Conservation (phyloP, 306 rosid genomes). For the Corylus avellana region DNA sequence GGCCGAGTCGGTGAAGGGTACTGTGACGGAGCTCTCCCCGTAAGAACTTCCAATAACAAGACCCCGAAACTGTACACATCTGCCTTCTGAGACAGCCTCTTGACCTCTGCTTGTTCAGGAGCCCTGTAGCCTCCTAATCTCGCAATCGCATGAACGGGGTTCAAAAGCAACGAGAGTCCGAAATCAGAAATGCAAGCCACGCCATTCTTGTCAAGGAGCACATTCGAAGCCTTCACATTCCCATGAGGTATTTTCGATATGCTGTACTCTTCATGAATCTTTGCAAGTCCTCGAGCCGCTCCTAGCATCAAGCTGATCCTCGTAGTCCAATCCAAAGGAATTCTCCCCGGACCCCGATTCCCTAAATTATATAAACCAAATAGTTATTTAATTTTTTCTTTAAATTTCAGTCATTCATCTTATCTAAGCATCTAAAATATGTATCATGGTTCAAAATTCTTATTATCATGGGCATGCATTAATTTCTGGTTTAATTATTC, state of each 20-base stretch:
- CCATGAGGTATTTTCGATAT: conserved; percentile 86
- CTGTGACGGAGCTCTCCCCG: conserved; percentile 78
- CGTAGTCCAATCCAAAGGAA: conserved; percentile 98
- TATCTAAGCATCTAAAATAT: too few relatives aligned
- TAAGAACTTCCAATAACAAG: conserved; percentile 77
- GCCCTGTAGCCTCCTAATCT: conserved; percentile 92
- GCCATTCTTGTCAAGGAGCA: conserved; percentile 90
- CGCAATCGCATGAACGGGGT: conserved; percentile 92
- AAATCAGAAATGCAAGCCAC: conserved; percentile 92
- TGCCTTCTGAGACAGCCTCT: conserved; percentile 79
- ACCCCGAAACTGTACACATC: conserved; percentile 93
- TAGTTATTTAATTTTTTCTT: too few relatives aligned
- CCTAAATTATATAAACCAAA: conserved; percentile 36
- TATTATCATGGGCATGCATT: too few relatives aligned
- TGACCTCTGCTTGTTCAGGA: conserved; percentile 78
- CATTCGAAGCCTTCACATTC: conserved; percentile 86
- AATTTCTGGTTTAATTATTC: too few relatives aligned
- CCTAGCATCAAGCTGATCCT: conserved; percentile 89
- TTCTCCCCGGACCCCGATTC: conserved; percentile 93
- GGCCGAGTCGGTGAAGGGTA: conserved; percentile 63
- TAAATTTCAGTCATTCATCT: too few relatives aligned
- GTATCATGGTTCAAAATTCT: too few relatives aligned
- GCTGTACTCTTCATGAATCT: conserved; percentile 72
- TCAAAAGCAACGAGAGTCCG: conserved; percentile 74
- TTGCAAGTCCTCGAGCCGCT: conserved; percentile 86